phyloP scores from a whole-genome alignment of 2,329 filamentous ascomycete genomes.

The Neurospora crassa region DNA sequence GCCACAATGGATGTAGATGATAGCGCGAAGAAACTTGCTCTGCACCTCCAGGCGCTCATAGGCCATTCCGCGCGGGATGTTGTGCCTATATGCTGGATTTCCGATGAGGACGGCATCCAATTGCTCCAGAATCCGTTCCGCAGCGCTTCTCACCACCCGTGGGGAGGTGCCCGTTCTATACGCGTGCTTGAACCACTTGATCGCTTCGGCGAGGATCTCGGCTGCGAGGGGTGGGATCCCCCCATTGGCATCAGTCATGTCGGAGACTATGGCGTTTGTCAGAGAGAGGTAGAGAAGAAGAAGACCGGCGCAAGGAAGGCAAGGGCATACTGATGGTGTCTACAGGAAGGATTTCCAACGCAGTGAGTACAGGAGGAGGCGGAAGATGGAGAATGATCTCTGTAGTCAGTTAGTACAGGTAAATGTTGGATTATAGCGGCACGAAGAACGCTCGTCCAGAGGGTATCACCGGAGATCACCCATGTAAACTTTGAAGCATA shows the following conservation, averaged over 20 bases:
- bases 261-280: background rate
- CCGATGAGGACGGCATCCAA: background rate
- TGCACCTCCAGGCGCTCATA: background rate
- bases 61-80: background rate
- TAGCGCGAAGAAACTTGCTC: background rate
- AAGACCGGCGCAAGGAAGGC: background rate
- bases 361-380: background rate
- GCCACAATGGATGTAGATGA: background rate
- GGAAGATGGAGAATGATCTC: background rate
- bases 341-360: background rate
- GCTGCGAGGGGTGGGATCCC: background rate
- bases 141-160: background rate
- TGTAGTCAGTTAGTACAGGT: background rate
- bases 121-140: background rate
- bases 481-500: background rate
- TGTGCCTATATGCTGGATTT: background rate
- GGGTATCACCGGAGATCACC: too few species aligned
- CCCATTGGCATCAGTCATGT: background rate
- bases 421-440: background rate
- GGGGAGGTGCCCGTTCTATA: background rate
- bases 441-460: too few species aligned
- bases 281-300: background rate
- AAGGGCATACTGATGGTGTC: background rate
- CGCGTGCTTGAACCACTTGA: background rate
- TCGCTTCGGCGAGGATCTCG: background rate